A percentile compares a stretch with the other conserved stretches of the same genome.
phyloP scores from a whole-genome alignment of 345 rosid species.

The Raphanus sativus region DNA sequence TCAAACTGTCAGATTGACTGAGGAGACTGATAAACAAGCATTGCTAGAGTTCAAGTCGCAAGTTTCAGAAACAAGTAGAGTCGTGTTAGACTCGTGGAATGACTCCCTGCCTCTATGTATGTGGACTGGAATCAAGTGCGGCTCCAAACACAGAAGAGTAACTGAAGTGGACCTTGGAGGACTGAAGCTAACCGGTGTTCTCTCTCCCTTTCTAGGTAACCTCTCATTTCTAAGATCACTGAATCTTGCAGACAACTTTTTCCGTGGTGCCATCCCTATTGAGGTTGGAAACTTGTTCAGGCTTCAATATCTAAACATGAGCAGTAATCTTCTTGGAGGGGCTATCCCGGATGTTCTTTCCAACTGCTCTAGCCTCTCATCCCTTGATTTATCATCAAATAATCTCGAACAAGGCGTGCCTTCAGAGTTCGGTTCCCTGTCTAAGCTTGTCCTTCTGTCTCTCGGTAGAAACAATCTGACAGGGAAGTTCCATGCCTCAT shows the following conservation, averaged over 20 bases:
- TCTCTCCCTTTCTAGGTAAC: constrained; percentile 39
- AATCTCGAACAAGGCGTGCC: constrained; percentile 24
- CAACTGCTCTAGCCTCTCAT: constrained; percentile 27
- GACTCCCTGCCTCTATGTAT: constrained; percentile 25
- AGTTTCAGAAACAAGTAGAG: constrained; percentile 21
- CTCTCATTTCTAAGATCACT: constrained; percentile 33
- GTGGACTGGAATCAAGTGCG: constrained; percentile 30
- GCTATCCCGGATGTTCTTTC: constrained; percentile 19
- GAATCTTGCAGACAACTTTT: constrained; percentile 25
- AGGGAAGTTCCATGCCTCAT: constrained; percentile 31
- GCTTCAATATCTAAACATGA: constrained; percentile 29
- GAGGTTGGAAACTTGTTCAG: constrained; percentile 24
- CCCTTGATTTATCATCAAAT: constrained; percentile 31
- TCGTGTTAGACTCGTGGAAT: constrained; percentile 33
- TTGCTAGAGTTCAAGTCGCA: constrained; percentile 31
- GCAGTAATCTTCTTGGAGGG: constrained; percentile 28
- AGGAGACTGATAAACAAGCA: constrained; percentile 33
- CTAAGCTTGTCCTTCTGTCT: constrained; percentile 18
- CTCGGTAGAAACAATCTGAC: constrained; percentile 27
- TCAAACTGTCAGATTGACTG: constrained; percentile 27
- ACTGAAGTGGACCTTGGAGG: constrained; percentile 22
- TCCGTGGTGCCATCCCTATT: constrained; percentile 15
- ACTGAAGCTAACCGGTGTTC: constrained; percentile 9
- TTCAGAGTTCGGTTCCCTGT: constrained; percentile 7
- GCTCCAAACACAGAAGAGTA: constrained; percentile 24